Evolutionary conservation across 2,329 filamentous ascomycete species (phyloP), one percentile per base, ranked within the genome.

Genomic region (Clonostachys rosea): DNA sequence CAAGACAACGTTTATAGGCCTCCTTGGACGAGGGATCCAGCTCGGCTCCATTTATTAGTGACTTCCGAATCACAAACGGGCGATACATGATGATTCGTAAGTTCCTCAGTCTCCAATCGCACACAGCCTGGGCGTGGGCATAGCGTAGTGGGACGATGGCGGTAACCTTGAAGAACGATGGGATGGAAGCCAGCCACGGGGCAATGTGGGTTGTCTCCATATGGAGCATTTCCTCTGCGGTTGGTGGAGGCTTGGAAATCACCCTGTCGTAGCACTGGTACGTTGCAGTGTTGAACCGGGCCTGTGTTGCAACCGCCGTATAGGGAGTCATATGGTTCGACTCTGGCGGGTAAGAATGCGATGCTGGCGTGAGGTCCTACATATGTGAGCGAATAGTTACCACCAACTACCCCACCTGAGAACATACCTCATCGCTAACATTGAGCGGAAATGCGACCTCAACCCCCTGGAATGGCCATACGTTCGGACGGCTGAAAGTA

Each of bases 1-100:
- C 74, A 16, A 86, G 76, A 61, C 86, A 90, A 36, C 80, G 80
- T 47, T 55, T 43, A 40, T 56, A 60, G 13, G 58, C 59, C 44
- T 51, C 41, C 2, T 44, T 40, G 35, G 53, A 56, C 11, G 54
- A 52, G 2, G 50, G 43, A 10, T 59, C 52, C 4, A 48, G 16
- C n/a, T 57, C 54, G 9, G 35, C 44, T 17, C 37, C 13, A 35
- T 30, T 30, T 81, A 3, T 79, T 68, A 34, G 73, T 55, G 54
- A 70, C 60, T 65, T 78, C 63, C 57, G 75, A 34, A 48, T 48
- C 7, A 48, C 47, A 44, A 70, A 71, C 0, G 69, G 64, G 14
- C 69, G 57, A 50, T 69, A 71, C 64, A 71, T 71, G 45, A 73
- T 66, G 54, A 73, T 69, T 14, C 66, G 59, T 40, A 73, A 61